Conservation (phyloP, 2,329 filamentous ascomycete genomes). For the Apiospora rasikravindrae region DNA sequence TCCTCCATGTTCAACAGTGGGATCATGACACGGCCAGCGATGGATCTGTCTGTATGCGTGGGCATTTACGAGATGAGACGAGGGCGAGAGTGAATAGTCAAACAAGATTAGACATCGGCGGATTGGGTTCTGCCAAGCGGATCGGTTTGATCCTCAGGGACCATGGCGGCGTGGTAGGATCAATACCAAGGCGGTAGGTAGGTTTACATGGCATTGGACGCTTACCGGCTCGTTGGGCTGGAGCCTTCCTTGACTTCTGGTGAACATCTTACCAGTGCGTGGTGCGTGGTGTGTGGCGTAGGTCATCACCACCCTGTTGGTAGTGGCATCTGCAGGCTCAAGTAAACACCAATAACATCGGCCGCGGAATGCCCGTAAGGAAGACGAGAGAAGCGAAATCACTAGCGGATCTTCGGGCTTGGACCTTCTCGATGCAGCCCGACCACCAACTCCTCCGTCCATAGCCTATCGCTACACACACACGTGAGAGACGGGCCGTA, state of each 20-base stretch:
- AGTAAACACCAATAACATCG: background rate
- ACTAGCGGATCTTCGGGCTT: slow-evolving; percentile 2
- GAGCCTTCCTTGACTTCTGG: background rate
- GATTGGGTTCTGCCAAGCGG: background rate
- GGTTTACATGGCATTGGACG: background rate
- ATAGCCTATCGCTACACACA: background rate
- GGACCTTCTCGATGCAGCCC: background rate
- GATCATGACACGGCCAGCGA: background rate
- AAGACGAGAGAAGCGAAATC: background rate
- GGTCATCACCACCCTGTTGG: background rate
- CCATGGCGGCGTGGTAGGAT: background rate
- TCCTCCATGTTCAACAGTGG: background rate
- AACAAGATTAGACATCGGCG: background rate
- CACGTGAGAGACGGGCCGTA: background rate
- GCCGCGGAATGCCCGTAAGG: background rate
- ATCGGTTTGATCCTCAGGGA: background rate
- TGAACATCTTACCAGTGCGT: background rate
- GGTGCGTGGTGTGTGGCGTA: background rate
- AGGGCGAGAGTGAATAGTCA: background rate
- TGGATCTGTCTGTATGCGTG: background rate
- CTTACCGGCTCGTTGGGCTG: background rate
- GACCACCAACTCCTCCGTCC: background rate
- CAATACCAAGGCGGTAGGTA: background rate
- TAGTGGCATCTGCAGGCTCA: background rate
- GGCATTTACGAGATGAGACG: too few species aligned